Evolutionary conservation across 352 stramenopile genomes (phyloP).

Genomic region (Elongisporangium prolatum): DNA sequence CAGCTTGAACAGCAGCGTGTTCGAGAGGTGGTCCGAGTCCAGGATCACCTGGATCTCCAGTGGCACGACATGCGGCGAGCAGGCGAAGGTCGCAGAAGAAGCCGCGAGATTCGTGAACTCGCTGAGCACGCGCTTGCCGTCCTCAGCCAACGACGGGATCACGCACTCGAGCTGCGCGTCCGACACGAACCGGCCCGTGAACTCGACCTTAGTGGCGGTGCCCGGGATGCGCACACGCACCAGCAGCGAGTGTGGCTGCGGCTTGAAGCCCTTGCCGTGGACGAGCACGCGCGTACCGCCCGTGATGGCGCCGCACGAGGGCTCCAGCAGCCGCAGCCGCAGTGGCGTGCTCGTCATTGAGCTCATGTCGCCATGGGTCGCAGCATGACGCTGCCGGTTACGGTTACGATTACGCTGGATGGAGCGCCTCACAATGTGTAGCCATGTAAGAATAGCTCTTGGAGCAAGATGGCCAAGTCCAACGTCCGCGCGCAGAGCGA

Average conservation of each 20-base stretch:
- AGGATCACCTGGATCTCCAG: constrained; percentile 57
- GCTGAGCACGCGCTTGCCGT: constrained; percentile 26
- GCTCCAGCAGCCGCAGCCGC: constrained; percentile 53
- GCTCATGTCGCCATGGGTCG: not conserved
- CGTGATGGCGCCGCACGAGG: constrained; percentile 30
- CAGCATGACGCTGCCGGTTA: not conserved
- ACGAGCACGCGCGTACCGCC: constrained; percentile 51
- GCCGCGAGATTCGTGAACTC: constrained; percentile 32
- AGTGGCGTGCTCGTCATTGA: constrained; percentile 14
- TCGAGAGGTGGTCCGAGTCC: constrained; percentile 49
- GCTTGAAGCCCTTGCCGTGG: constrained; percentile 56
- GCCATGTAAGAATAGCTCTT: not conserved
- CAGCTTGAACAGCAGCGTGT: constrained; percentile 36
- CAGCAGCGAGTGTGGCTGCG: constrained; percentile 54
- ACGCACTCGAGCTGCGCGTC: constrained; percentile 61
- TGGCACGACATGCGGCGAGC: constrained; percentile 42
- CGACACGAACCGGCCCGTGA: constrained; percentile 38
- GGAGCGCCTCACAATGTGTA: no score
- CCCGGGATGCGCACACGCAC: constrained; percentile 45
- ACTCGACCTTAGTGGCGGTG: constrained; percentile 24
- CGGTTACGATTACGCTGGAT: not conserved
- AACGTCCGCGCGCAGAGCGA: constrained; percentile 69
- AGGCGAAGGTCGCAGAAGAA: constrained; percentile 32
- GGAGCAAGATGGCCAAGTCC: constrained; percentile 42
- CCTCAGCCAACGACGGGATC: constrained; percentile 40